Evolutionary conservation across 352 stramenopile species (phyloP).

Genomic region (Halophytophthora polymorphica): DNA sequence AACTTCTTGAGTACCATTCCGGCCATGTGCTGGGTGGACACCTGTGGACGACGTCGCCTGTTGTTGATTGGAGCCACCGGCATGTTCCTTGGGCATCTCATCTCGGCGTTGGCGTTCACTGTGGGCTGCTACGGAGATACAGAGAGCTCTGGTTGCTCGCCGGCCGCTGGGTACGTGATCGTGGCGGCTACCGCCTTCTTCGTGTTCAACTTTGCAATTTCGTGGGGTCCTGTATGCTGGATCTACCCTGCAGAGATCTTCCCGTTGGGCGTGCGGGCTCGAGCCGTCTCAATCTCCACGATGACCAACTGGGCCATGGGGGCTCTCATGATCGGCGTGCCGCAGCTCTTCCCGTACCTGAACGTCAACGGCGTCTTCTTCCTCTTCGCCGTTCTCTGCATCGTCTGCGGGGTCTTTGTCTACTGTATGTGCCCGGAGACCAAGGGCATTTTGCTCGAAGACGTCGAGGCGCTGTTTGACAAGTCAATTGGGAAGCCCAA

Average conservation of each 20-base stretch:
- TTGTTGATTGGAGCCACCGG: conserved; percentile 34
- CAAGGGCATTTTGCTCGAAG: conserved; percentile 50
- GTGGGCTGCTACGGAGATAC: conserved; percentile 33
- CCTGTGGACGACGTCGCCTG: conserved; percentile 35
- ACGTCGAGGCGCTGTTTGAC: conserved; percentile 54
- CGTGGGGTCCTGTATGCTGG: conserved; percentile 35
- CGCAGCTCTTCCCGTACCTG: conserved; percentile 48
- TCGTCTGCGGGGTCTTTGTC: conserved; percentile 40
- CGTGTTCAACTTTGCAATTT: conserved; percentile 39
- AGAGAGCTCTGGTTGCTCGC: conserved; percentile 27
- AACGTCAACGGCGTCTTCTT: conserved; percentile 46
- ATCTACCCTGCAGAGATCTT: conserved; percentile 43
- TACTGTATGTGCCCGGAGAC: conserved; percentile 53
- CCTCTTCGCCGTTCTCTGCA: conserved; percentile 45
- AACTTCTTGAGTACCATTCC: conserved; percentile 50
- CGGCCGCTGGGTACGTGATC: conserved; percentile 37
- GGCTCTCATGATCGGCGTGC: conserved; percentile 43
- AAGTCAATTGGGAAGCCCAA: background rate
- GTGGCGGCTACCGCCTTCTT: conserved; percentile 41
- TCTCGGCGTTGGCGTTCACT: conserved; percentile 39
- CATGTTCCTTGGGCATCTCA: conserved; percentile 44
- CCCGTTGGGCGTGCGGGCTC: conserved; percentile 33
- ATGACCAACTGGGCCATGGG: conserved; percentile 51
- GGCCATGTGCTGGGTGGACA: conserved; percentile 47
- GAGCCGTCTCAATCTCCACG: conserved; percentile 43